Percentiles rank a stretch among this genome's conserved stretches.
phyloP scores from a whole-genome alignment of 2,329 filamentous ascomycete genomes.

The Thelonectria blattea region DNA sequence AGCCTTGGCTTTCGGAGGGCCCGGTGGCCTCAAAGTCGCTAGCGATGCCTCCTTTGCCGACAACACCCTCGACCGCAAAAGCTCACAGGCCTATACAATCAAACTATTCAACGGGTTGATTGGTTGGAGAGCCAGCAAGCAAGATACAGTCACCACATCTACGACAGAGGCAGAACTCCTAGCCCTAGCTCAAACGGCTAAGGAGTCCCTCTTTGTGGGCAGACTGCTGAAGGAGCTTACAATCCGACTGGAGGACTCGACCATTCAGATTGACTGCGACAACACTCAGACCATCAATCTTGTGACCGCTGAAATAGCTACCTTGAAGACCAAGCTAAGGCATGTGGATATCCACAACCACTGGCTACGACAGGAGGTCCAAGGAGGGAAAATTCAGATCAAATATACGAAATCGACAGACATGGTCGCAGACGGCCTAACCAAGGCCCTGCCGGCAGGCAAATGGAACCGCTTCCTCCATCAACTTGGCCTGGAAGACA shows the following conservation, averaged over 20 bases:
- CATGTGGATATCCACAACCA: constrained; percentile 7
- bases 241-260: neutral
- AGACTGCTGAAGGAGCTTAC: constrained; percentile 1
- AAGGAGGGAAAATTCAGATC: neutral
- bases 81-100: constrained; percentile 4
- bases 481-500: constrained; percentile 1
- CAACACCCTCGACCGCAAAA: constrained; percentile 7
- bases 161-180: constrained; percentile 8
- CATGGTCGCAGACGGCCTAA: neutral
- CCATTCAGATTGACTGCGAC: constrained; percentile 6
- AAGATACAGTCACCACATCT: constrained; percentile 6
- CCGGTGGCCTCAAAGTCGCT: neutral
- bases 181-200: neutral
- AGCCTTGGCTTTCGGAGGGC: neutral
- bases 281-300: constrained; percentile 11
- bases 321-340: constrained; percentile 2
- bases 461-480: neutral
- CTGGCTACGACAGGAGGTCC: neutral
- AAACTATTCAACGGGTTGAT: constrained; percentile 5
- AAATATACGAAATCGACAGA: neutral
- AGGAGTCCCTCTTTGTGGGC: constrained; percentile 1
- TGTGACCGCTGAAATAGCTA: constrained; percentile 3
- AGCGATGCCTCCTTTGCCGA: constrained; percentile 7
- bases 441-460: neutral
- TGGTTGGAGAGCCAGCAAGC: neutral